phyloP scores from a whole-genome alignment of 495 filamentous ascomycete genomes.

The Darksidea phi region DNA sequence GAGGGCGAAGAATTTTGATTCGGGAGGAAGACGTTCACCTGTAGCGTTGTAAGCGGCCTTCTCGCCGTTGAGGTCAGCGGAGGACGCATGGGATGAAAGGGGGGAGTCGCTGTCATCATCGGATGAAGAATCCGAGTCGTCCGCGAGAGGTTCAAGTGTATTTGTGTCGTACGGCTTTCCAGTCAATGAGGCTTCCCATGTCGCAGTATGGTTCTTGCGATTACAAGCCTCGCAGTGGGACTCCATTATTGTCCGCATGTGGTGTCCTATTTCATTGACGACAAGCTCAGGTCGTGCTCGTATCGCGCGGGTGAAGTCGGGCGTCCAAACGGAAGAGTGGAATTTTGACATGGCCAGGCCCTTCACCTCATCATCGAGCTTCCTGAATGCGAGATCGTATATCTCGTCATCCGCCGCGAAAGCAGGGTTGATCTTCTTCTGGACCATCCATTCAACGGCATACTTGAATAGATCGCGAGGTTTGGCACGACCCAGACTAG shows the following conservation, averaged over 20 bases:
- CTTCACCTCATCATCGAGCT: slow-evolving; percentile 69
- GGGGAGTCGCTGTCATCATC: slow-evolving; percentile 8
- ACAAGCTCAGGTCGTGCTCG: slow-evolving; percentile 59
- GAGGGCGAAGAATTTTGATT: slow-evolving; percentile 38
- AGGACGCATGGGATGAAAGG: slow-evolving; percentile 40
- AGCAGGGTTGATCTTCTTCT: slow-evolving; percentile 71
- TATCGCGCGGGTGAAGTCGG: slow-evolving; percentile 63
- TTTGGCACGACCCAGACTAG: slow-evolving; percentile 62
- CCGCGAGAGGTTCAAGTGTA: slow-evolving; percentile 64
- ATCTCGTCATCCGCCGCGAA: slow-evolving; percentile 64
- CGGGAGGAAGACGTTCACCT: slow-evolving; percentile 38
- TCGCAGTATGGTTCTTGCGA: slow-evolving; percentile 65
- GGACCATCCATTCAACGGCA: slow-evolving; percentile 80
- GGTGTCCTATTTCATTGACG: slow-evolving; percentile 38
- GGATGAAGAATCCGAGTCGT: slow-evolving; percentile 48
- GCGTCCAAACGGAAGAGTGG: slow-evolving; percentile 69
- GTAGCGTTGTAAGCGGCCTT: slow-evolving; percentile 35
- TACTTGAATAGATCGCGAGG: slow-evolving; percentile 74
- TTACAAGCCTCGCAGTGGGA: slow-evolving; percentile 75
- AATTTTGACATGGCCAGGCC: slow-evolving; percentile 70
- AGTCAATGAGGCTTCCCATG: slow-evolving; percentile 57
- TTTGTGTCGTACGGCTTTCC: slow-evolving; percentile 70
- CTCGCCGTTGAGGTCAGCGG: slow-evolving; percentile 15
- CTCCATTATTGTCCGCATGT: slow-evolving; percentile 32
- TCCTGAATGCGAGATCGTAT: slow-evolving; percentile 70